Evolutionary conservation across 768 basidiomycete species (phyloP), one percentile per base, ranked within the genome.

Genomic region (Psilocybe subaeruginosa): DNA sequence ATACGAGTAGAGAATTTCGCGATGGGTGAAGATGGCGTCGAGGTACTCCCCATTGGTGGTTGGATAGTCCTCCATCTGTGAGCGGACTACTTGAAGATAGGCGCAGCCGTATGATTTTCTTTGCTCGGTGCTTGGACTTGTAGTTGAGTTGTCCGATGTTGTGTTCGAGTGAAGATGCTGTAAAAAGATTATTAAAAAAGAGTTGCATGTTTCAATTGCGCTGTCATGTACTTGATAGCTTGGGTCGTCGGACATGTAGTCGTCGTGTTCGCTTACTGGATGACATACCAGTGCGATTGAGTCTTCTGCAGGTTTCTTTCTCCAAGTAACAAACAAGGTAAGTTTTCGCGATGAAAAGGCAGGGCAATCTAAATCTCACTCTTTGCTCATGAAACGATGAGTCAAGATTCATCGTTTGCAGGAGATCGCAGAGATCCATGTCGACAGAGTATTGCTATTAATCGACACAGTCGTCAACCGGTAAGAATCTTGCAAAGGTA

Each of bases 31-130:
- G 67, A 93, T 87, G 54, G 83, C 80, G 69, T 93, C 91, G 73
- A 93, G 83, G 69, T 91, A 93, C 60, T 84, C 89, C 67, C 90
- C 90, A 75, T 83, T 81, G 50, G 88, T 89, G 58, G 88, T 91
- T 57, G 72, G 72, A 62, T 76, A 83, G 47, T 73, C 77, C 66
- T 80, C 82, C 72, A 89, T 70, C 60, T 86, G 86, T 57, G 78
- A 78, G 66, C 82, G 83, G 65, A 89, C 80, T 64, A 81, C 75
- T 71, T 84, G 83, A 51, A 89, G 82, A 72, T 85, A 88, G 54
- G 80, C 84, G 79, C 87, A 89, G 63, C 85, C 87, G 74, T 76
- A 78, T 61, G 71, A 64, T 31, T 16, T 43, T 43, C 53, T 19
- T 45, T 50, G 55, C 43, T 58, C 47, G 67, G 64, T 72, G 64